Conservation (phyloP, 2,329 filamentous ascomycete species). For the Onygena corvina region DNA sequence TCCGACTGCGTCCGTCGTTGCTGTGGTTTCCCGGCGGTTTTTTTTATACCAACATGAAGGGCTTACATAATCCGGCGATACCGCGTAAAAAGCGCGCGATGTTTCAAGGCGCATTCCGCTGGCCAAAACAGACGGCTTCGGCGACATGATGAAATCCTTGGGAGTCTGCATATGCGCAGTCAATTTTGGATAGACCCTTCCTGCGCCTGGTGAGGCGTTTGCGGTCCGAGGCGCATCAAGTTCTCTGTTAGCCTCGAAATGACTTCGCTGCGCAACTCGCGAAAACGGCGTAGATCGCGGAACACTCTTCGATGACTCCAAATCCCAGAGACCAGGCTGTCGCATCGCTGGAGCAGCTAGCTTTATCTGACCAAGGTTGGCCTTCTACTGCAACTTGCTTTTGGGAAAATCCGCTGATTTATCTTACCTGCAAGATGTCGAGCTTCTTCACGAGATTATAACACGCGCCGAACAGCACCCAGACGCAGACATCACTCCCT, state of each 20-base stretch:
- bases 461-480: conserved; percentile 55
- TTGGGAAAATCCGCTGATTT: conserved; percentile 5
- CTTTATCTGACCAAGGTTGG: conserved; percentile 51
- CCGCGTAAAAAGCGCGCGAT: neutral
- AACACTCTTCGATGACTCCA: conserved; percentile 39
- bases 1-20: too few relatives aligned
- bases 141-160: neutral
- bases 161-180: neutral
- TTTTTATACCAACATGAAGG: neutral
- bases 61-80: neutral
- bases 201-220: conserved; percentile 7
- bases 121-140: neutral
- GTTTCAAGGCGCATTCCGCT: neutral
- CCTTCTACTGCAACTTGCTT: neutral
- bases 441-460: conserved; percentile 65
- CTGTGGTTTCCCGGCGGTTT: too few relatives aligned
- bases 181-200: conserved; percentile 10
- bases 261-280: conserved; percentile 30
- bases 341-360: conserved; percentile 31
- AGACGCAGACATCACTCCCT: conserved; percentile 54
- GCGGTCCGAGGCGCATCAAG: conserved; percentile 7
- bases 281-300: conserved; percentile 36
- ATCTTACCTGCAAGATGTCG: conserved; percentile 50
- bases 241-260: conserved; percentile 25
- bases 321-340: conserved; percentile 32